A percentile compares a stretch with the other conserved stretches of the same genome.
Conservation (phyloP, 495 filamentous ascomycete species). For the Aspergillus hancockii region DNA sequence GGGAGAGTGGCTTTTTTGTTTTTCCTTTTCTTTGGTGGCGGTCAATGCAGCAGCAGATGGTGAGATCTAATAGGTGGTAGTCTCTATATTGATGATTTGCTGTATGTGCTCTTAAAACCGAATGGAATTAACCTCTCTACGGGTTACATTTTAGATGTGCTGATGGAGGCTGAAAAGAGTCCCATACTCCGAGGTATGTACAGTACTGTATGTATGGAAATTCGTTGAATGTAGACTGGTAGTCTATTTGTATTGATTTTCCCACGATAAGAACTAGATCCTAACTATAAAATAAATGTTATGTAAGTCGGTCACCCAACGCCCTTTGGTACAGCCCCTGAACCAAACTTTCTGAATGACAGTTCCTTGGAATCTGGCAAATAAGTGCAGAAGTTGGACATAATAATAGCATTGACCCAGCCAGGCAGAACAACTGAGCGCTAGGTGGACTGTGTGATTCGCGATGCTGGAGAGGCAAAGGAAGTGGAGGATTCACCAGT, state of each 20-base stretch:
- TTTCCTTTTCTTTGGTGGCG: background rate
- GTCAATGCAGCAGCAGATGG: background rate
- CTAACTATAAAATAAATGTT: background rate
- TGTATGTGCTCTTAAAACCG: background rate
- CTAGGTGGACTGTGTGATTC: background rate
- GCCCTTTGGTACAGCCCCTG: conserved; percentile 1
- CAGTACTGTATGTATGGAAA: background rate
- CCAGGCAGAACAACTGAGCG: background rate
- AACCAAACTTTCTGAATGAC: background rate
- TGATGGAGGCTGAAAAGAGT: too few species aligned
- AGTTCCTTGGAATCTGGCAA: background rate
- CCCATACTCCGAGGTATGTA: too few species aligned
- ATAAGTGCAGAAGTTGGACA: background rate
- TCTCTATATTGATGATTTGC: background rate
- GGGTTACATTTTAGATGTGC: too few species aligned
- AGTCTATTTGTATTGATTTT: background rate
- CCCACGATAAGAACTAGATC: too few species aligned
- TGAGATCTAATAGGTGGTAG: background rate
- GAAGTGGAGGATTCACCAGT: background rate
- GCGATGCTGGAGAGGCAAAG: background rate
- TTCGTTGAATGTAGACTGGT: too few species aligned
- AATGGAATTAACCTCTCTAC: too few species aligned
- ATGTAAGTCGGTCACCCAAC: background rate
- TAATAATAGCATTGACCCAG: background rate
- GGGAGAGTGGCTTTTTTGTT: background rate